Evolutionary conservation across 2,329 filamentous ascomycete genomes (phyloP), one percentile per base, ranked within the genome.

Genomic region (Orbilia javanica): DNA sequence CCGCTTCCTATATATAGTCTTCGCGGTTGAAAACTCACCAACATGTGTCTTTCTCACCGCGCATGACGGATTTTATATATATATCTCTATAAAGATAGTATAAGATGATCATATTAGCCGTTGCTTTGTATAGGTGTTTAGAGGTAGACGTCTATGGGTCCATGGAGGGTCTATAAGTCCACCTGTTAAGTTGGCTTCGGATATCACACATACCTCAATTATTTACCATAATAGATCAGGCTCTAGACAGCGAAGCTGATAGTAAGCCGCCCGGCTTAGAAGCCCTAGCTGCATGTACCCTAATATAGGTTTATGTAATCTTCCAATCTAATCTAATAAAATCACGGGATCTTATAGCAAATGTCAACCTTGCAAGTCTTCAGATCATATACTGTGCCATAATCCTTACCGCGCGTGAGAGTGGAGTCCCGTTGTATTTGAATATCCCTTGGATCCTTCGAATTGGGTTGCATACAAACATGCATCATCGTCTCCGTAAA

Each of bases 1-100:
- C 55, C 55, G 55, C 55, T 42, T 60, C 55, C 55, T 60, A 60
- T 60, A 60, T 60, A 60, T 60, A 60, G 55, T 7, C 27, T 60
- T 60, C 55, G 55, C 55, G 6, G 55, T 27, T 27, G 31, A 42
- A 20, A 34, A n/a, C 31, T 34, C 20, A 42, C 31, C 27, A 60
- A 42, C 34, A 42, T 27, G 15, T 2, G 18, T 3, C 34, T 11
- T 39, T 60, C 55, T 60, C 20, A 60, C 55, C 5, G 11, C 7
- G n/a, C 18, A 34, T 20, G 20, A 20, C 20, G n/a, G n/a, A n/a
- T n/a, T n/a, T n/a, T n/a, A n/a, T n/a, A n/a, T n/a, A n/a, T n/a
- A n/a, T n/a, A n/a, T n/a, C n/a, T n/a, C n/a, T n/a, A n/a, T n/a
- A n/a, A n/a, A n/a, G n/a, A n/a, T n/a, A n/a, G n/a, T n/a, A 25